Evolutionary conservation across 148 eudicot species (phyloP), one percentile per base, ranked within the genome.

Genomic region (Fagopyrum esculentum): DNA sequence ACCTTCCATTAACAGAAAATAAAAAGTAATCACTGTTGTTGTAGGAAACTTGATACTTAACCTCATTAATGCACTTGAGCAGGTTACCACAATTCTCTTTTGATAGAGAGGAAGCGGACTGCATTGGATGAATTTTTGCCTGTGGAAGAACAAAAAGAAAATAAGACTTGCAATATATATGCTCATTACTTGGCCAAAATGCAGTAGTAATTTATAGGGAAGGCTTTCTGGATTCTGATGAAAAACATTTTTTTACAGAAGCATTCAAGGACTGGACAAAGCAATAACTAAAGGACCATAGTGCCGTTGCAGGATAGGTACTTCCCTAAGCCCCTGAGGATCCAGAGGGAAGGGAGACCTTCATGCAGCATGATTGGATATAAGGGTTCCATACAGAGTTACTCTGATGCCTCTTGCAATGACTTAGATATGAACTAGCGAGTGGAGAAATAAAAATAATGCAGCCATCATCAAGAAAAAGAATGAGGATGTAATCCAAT

Each of bases 41-140:
- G 49, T 40, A 46, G 72, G 7, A 54, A 48, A 35, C 29, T 69
- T 71, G 45, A 72, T 22, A 79, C 78, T 40, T 35, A 54, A 90
- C 99, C 93, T 95, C 97, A 74, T 85, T 89, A 77, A 95, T 92
- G 85, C 91, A 85, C 78, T 85, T 86, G 81, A 82, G 91, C 78
- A 95, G 78, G 72, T 85, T 83, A 59, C 59, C 81, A 83, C 90
- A 84, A 69, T 79, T 81, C 63, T 89, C 97, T 84, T 84, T 82
- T 74, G 97, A 84, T 45, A 92, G 82, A 82, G 90, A 86, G 70
- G 90, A 78, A 46, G 89, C 86, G 73, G 15, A 77, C 78, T 88
- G 93, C 77, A 80, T 69, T 19, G 99, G 99, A 83, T 95, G 99
- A 61, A 92, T 90, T 80, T 83, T 90, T 72, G 99, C 96, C 97